Percentiles rank a stretch among this genome's conserved stretches.
Conservation (phyloP, 495 filamentous ascomycete genomes). For the Penicillium daleae region DNA sequence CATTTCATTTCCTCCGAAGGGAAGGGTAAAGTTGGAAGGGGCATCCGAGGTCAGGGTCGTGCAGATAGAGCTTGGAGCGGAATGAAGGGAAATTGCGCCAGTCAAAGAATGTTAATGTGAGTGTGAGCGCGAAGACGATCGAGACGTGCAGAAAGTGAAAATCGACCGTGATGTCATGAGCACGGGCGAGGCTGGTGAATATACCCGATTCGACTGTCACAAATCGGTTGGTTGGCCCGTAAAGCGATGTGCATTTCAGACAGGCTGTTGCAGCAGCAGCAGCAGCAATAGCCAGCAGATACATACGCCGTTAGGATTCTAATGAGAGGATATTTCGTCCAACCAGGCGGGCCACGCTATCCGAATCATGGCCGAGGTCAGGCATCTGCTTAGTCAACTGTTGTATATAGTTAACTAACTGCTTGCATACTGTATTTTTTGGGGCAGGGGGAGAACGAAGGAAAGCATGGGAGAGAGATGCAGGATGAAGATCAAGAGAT, state of each 20-base stretch:
- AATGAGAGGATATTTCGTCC: neutral
- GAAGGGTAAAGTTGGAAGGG: constrained; percentile 4
- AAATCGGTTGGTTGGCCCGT: neutral
- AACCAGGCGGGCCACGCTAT: constrained; percentile 5
- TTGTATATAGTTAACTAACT: no score
- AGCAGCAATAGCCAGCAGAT: neutral
- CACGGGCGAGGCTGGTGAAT: neutral
- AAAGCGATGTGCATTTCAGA: neutral
- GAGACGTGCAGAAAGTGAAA: neutral
- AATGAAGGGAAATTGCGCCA: neutral
- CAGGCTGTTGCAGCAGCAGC: no score
- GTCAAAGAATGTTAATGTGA: neutral
- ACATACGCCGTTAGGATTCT: neutral
- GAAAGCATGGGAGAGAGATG: constrained; percentile 1
- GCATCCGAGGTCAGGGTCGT: neutral
- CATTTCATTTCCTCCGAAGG: constrained; percentile 13
- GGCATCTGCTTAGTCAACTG: neutral
- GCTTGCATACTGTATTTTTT: neutral
- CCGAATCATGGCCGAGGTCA: neutral
- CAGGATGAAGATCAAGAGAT: constrained; percentile 5
- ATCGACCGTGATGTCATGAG: neutral
- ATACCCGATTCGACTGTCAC: constrained; percentile 11
- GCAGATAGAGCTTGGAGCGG: constrained; percentile 2
- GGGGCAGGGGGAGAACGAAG: neutral
- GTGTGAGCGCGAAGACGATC: neutral